Evolutionary conservation across 495 filamentous ascomycete genomes (phyloP).

Genomic region (Trichoderma reesei): DNA sequence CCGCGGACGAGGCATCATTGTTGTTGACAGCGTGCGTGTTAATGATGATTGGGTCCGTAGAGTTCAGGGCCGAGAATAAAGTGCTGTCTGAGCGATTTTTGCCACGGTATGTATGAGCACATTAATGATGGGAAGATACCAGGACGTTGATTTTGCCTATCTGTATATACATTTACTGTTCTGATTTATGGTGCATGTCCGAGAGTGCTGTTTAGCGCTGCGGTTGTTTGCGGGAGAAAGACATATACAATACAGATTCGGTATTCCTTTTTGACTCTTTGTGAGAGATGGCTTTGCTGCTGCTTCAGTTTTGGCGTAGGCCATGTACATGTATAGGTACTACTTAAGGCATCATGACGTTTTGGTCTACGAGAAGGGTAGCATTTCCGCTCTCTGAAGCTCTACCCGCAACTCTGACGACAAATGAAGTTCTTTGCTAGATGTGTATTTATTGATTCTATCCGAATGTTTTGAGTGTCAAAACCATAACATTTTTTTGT

Average conservation of each 20-base stretch:
- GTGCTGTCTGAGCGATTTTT: not conserved
- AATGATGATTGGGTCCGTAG: conserved; percentile 78
- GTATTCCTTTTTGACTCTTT: too few relatives aligned
- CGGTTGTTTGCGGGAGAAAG: not conserved
- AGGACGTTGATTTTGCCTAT: not conserved
- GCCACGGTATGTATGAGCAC: not conserved
- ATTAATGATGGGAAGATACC: conserved; percentile 1
- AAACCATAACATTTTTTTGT: too few relatives aligned
- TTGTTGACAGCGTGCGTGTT: conserved; percentile 67
- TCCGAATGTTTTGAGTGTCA: too few relatives aligned
- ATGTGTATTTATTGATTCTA: too few relatives aligned
- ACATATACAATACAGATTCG: too few relatives aligned
- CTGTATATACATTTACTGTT: conserved; percentile 1
- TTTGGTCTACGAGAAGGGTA: too few relatives aligned
- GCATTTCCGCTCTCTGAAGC: too few relatives aligned
- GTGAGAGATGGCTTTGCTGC: too few relatives aligned
- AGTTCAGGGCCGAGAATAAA: conserved; percentile 60
- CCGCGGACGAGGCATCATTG: conserved; percentile 72
- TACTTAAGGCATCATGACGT: not conserved
- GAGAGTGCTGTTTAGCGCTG: not conserved
- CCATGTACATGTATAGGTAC: not conserved
- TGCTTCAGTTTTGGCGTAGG: too few relatives aligned
- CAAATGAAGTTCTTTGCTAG: too few relatives aligned
- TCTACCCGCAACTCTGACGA: too few relatives aligned
- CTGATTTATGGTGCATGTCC: not conserved